Percentiles rank a stretch among this genome's conserved stretches.
These are phyloP conservation scores for Wickerhamomyces sp. DNA, from an alignment of 1,139 yeast species.

Conservation along the genomic window DNA sequence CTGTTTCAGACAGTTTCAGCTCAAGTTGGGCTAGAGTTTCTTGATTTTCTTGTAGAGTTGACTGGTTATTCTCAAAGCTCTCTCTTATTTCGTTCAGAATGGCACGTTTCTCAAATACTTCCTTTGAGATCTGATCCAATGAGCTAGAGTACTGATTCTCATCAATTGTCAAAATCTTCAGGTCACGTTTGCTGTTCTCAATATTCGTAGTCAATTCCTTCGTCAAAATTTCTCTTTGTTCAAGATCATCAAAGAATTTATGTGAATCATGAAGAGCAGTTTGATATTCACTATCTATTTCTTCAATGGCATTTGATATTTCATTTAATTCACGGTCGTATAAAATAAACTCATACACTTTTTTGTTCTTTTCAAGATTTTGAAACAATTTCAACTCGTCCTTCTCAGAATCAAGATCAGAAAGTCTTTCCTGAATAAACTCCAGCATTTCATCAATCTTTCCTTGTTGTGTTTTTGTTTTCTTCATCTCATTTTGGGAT, in stretches of 20 bases:
- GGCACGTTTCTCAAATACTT: constrained; percentile 31
- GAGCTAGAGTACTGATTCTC: constrained; percentile 45
- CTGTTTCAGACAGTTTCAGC: constrained; percentile 38
- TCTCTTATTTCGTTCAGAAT: constrained; percentile 28
- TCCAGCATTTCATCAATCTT: constrained; percentile 72
- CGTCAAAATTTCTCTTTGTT: constrained; percentile 45
- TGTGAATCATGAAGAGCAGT: constrained; percentile 43
- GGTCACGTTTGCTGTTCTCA: constrained; percentile 25
- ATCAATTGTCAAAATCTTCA: constrained; percentile 47
- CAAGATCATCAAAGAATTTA: constrained; percentile 37
- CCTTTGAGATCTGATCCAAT: constrained; percentile 39
- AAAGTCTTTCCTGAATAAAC: constrained; percentile 66
- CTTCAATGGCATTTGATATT: constrained; percentile 56
- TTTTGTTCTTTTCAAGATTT: constrained; percentile 59
- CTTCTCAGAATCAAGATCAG: constrained; percentile 79
- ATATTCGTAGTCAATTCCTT: constrained; percentile 32
- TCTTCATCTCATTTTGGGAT: constrained; percentile 74
- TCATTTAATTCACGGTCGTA: constrained; percentile 72
- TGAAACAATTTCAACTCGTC: constrained; percentile 71
- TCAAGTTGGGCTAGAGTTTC: constrained; percentile 26
- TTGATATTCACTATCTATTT: constrained; percentile 56
- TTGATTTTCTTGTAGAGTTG: constrained; percentile 22
- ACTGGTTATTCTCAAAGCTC: constrained; percentile 25
- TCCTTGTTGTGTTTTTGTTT: constrained; percentile 62
- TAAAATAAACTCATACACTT: constrained; percentile 70